Conservation (phyloP, 1,284 basidiomycete genomes). For the Moesziomyces parantarcticus region DNA sequence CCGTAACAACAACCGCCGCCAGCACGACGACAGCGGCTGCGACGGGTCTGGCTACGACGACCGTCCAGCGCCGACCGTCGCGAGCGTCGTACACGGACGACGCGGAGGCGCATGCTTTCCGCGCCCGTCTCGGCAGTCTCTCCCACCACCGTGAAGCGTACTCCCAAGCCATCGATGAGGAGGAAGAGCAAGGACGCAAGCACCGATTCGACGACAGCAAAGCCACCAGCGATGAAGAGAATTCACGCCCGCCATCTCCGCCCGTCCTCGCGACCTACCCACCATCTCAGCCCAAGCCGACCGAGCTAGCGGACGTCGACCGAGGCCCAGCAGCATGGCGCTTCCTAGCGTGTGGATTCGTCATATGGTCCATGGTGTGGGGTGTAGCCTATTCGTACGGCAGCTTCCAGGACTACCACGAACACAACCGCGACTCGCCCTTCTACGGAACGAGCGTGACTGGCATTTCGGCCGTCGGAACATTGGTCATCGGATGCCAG, state of each 20-base stretch:
- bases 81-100: constrained; percentile 21
- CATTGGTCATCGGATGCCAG: constrained; percentile 43
- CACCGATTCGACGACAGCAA: constrained; percentile 22
- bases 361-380: constrained; percentile 46
- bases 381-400: constrained; percentile 55
- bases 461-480: constrained; percentile 48
- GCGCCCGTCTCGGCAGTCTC: constrained; percentile 9
- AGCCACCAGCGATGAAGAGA: constrained; percentile 17
- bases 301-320: constrained; percentile 22
- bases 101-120: constrained; percentile 16
- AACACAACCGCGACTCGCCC: constrained; percentile 39
- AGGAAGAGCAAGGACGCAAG: constrained; percentile 14
- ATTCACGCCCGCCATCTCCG: constrained; percentile 7
- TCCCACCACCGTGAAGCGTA: constrained; percentile 5
- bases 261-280: constrained; percentile 22
- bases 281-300: constrained; percentile 4
- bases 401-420: constrained; percentile 60
- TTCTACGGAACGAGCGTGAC: constrained; percentile 40
- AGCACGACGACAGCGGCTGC: constrained; percentile 2
- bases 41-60: constrained; percentile 3
- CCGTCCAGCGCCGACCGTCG: constrained; percentile 19
- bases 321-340: constrained; percentile 23
- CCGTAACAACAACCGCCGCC: constrained; percentile 2
- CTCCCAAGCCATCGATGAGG: constrained; percentile 11
- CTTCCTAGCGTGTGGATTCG: constrained; percentile 23